phyloP scores from a whole-genome alignment of 371 early-diverging fungal genomes.

The Apophysomyces sp. region DNA sequence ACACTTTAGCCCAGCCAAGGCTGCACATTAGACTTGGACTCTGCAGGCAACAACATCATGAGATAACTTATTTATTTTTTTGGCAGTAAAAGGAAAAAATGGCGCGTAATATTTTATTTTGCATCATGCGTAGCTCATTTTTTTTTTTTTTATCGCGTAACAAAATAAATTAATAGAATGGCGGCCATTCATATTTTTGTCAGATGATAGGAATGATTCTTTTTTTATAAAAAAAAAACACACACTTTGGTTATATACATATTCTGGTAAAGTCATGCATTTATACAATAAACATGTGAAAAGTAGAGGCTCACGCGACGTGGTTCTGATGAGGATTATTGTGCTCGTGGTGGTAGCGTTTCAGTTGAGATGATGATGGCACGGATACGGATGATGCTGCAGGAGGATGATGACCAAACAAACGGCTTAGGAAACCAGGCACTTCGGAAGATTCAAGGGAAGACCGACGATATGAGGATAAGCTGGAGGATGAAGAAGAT shows the following conservation, averaged over 20 bases:
- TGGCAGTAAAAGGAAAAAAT: too few species aligned
- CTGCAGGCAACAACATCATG: too few species aligned
- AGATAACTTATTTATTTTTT: too few species aligned
- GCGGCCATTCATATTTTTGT: neutral
- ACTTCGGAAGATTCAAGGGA: conserved; percentile 61
- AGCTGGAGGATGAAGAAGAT: neutral
- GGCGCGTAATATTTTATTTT: too few species aligned
- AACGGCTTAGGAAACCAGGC: conserved; percentile 16
- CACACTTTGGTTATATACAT: neutral
- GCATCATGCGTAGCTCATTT: neutral
- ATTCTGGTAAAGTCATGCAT: neutral
- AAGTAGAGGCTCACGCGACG: neutral
- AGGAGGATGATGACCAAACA: neutral
- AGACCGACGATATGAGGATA: conserved; percentile 27
- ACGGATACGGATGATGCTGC: conserved; percentile 2
- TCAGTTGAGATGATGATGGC: conserved; percentile 2
- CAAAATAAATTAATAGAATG: neutral
- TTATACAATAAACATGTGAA: conserved; percentile 3
- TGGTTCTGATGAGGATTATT: neutral
- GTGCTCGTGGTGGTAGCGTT: conserved; percentile 1
- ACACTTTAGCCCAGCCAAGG: too few species aligned
- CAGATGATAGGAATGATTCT: neutral
- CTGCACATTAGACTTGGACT: too few species aligned
- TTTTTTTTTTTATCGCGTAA: neutral
- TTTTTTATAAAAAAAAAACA: neutral